Percentiles rank a stretch among this genome's conserved stretches.
These are phyloP conservation scores for Colletotrichum simmondsii DNA, from an alignment of 2,329 filamentous ascomycete species.

Conservation along the genomic window DNA sequence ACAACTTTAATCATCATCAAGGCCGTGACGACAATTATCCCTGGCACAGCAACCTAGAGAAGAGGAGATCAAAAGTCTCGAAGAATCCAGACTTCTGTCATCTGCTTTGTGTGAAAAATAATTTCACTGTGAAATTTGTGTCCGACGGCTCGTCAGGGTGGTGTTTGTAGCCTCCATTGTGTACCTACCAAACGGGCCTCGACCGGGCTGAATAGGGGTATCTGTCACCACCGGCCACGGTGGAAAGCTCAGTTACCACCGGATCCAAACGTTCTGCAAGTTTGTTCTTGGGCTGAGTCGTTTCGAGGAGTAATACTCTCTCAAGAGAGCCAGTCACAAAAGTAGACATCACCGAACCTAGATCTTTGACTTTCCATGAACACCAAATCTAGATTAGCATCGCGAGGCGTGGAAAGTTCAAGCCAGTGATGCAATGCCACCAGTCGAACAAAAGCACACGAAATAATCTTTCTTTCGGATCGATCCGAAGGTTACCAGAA, in stretches of 20 bases:
- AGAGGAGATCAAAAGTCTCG: neutral
- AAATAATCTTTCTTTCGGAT: neutral
- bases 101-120: neutral
- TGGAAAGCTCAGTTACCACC: neutral
- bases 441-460: neutral
- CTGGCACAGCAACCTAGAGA: conserved; percentile 46
- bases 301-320: neutral
- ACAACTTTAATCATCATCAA: conserved; percentile 45
- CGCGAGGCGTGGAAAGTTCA: neutral
- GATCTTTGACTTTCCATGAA: neutral
- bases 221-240: neutral
- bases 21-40: conserved; percentile 51
- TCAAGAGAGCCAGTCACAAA: neutral
- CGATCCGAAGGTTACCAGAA: neutral
- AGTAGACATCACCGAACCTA: neutral
- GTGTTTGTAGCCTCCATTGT: conserved; percentile 10
- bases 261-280: neutral
- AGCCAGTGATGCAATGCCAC: neutral
- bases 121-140: neutral
- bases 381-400: neutral
- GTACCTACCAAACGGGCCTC: conserved; percentile 7
- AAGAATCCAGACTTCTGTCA: neutral
- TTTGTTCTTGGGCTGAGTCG: neutral
- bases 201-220: neutral
- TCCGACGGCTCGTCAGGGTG: neutral